Evolutionary conservation across 1,139 yeast genomes (phyloP), one percentile per base, ranked within the genome.

Genomic region (Nadsonia starkeyi-henricii): DNA sequence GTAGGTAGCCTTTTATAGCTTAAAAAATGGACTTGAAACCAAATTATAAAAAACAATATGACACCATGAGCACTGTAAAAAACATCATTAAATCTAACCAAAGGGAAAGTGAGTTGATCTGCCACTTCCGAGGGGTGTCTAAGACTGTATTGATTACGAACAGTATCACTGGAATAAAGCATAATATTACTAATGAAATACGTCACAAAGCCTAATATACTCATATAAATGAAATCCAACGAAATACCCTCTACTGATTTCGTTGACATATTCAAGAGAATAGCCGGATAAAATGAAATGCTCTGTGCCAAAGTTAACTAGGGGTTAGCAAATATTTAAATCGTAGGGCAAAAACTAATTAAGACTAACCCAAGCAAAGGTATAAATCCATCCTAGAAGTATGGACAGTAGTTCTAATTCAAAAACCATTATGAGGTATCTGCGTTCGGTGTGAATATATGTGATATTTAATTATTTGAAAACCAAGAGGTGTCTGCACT

Each of bases 241-340:
- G 75, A 70, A 20, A 71, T 62, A 2, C 76, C 74, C 55, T 73
- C 77, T 1, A 73, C 67, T 1, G 72, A 64, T 49, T 57, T 60
- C 41, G 71, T 57, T 43, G 57, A 55, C 42, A 58, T 57, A 46
- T 69, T 70, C 21, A 72, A 61, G 37, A 65, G 51, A 2, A 73
- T 53, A 2, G 75, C 70, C 3, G 77, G 77, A 53, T 73, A 73
- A 46, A 71, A 65, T n/a, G 76, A 69, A 3, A 70, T 53, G 46
- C 74, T 67, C 77, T 70, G 30, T n/a, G n/a, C n/a, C n/a, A n/a
- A n/a, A n/a, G n/a, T n/a, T n/a, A n/a, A n/a, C n/a, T n/a, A n/a
- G n/a, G n/a, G n/a, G n/a, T n/a, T n/a, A n/a, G n/a, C n/a, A 26
- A 26, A 26, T 26, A 12, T 26, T 26, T 7, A 26, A 12, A 26